Conservation (phyloP, 495 filamentous ascomycete species). For the Sabuloglossum arenarium region DNA sequence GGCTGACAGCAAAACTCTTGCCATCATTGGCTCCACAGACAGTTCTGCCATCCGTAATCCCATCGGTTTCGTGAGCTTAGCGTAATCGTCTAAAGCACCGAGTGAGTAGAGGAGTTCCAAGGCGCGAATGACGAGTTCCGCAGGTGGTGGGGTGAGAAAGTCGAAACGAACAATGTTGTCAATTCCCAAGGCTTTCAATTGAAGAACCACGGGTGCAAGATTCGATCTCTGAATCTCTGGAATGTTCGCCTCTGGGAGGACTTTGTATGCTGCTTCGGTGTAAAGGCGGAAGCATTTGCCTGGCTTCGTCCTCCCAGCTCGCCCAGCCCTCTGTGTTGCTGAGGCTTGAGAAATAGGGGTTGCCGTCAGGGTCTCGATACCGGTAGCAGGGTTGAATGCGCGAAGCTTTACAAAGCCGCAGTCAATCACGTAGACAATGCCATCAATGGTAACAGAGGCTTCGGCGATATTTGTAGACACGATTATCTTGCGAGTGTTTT, state of each 20-base stretch:
- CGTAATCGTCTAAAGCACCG: constrained; percentile 74
- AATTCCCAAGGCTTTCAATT: constrained; percentile 90
- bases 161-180: constrained; percentile 87
- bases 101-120: constrained; percentile 80
- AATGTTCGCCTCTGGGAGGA: constrained; percentile 50
- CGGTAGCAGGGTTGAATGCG: constrained; percentile 66
- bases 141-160: constrained; percentile 73
- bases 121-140: constrained; percentile 70
- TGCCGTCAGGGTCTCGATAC: constrained; percentile 82
- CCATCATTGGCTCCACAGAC: constrained; percentile 91
- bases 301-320: constrained; percentile 77
- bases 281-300: constrained; percentile 93
- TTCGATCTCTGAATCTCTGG: constrained; percentile 92
- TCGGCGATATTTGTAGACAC: constrained; percentile 95
- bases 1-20: constrained; percentile 68
- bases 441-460: constrained; percentile 85
- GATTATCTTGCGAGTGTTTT: constrained; percentile 76
- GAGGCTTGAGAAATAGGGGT: constrained; percentile 82
- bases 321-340: constrained; percentile 76
- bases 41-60: constrained; percentile 88
- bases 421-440: constrained; percentile 84
- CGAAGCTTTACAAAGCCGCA: constrained; percentile 82
- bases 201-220: constrained; percentile 73
- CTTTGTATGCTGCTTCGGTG: constrained; percentile 52
- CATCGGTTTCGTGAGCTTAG: constrained; percentile 73